Evolutionary conservation across 2,329 filamentous ascomycete species (phyloP).

Genomic region (Myriosclerotinia curreyana): DNA sequence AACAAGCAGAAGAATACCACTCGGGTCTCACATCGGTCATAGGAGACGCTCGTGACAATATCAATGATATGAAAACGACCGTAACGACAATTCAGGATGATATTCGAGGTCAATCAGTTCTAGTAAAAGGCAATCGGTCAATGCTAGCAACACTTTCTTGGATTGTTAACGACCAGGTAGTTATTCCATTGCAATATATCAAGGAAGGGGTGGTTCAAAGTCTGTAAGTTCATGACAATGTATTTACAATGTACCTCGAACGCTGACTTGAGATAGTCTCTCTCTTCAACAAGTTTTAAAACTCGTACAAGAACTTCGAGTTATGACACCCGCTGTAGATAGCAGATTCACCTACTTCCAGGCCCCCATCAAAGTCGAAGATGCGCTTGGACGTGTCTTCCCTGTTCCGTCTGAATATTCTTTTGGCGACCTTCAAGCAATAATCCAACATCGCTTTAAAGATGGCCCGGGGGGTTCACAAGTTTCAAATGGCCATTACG

Average conservation of each 20-base stretch:
- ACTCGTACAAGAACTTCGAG: background rate
- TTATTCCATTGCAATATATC: background rate
- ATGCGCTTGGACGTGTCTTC: background rate
- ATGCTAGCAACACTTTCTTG: background rate
- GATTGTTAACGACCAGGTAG: background rate
- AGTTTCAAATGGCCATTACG: background rate
- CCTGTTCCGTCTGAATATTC: background rate
- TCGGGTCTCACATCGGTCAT: background rate
- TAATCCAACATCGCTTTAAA: background rate
- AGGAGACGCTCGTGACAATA: background rate
- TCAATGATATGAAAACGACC: background rate
- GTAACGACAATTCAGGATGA: background rate
- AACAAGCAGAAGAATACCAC: background rate
- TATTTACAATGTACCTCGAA: background rate
- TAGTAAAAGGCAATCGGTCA: background rate
- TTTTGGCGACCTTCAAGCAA: background rate
- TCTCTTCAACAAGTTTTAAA: background rate
- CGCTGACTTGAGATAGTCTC: background rate
- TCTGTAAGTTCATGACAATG: background rate
- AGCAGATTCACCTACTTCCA: background rate
- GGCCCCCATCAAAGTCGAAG: background rate
- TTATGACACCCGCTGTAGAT: background rate
- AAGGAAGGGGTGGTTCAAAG: background rate
- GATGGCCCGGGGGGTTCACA: background rate
- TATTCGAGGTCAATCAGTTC: background rate